Percentiles rank a stretch among this genome's conserved stretches.
Conservation (phyloP, 2,329 filamentous ascomycete species). For the Beauveria australis region DNA sequence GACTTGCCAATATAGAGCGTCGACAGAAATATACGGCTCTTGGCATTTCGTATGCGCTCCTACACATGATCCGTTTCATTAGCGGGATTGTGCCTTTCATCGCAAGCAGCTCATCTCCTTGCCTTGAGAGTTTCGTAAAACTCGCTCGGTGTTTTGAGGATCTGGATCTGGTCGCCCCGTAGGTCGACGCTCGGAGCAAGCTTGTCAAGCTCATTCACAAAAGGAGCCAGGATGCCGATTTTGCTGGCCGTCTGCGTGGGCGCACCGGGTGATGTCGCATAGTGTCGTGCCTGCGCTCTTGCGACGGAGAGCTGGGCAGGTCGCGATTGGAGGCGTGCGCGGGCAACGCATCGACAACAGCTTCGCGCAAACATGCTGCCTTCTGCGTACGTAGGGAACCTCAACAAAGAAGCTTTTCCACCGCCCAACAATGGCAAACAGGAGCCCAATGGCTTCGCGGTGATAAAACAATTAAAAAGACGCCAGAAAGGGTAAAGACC, state of each 20-base stretch:
- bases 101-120: neutral
- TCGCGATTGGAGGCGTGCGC: constrained; percentile 20
- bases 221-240: constrained; percentile 40
- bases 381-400: neutral
- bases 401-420: neutral
- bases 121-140: constrained; percentile 93
- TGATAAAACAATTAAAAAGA: neutral
- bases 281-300: constrained; percentile 31
- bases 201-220: constrained; percentile 69
- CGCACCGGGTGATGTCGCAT: constrained; percentile 27
- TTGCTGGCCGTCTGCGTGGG: constrained; percentile 16
- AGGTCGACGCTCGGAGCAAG: constrained; percentile 89
- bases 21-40: constrained; percentile 79
- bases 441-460: neutral
- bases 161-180: constrained; percentile 67
- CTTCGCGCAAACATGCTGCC: constrained; percentile 27
- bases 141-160: constrained; percentile 72
- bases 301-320: constrained; percentile 21
- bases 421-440: neutral
- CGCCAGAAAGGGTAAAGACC: constrained; percentile 7
- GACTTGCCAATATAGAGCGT: constrained; percentile 94
- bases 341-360: constrained; percentile 25
- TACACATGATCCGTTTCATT: constrained; percentile 23
- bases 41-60: constrained; percentile 74
- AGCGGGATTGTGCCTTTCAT: no score